Evolutionary conservation across 805 yeast species (phyloP).

Genomic region (Zygotorulaspora florentina): DNA sequence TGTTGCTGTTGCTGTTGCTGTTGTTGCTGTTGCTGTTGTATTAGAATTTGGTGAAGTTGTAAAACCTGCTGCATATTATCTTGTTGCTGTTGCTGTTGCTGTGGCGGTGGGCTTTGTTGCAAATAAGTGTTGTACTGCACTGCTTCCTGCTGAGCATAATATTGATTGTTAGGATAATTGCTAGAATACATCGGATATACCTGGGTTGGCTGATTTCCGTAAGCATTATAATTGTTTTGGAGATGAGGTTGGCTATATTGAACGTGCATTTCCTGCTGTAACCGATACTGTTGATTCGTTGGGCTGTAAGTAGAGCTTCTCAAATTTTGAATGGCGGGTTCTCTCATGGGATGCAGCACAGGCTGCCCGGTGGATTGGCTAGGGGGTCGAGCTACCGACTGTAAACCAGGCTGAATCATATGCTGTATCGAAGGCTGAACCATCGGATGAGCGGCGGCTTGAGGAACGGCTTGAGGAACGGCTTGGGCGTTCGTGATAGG

Average conservation of each 20-base stretch:
- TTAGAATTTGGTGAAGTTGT: conserved; percentile 7
- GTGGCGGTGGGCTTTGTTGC: background rate
- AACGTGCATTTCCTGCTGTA: background rate
- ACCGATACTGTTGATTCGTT: background rate
- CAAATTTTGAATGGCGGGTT: background rate
- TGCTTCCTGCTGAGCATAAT: background rate
- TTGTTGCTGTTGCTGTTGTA: conserved; percentile 9
- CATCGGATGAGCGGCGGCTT: no score
- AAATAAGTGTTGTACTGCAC: background rate
- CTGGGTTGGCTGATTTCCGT: background rate
- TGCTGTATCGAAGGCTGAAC: no score
- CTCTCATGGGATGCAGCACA: background rate
- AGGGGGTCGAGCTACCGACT: no score
- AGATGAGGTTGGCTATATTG: background rate
- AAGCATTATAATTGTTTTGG: background rate
- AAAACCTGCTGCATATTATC: conserved; percentile 4
- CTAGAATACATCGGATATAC: background rate
- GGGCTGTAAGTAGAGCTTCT: background rate
- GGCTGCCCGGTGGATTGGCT: background rate
- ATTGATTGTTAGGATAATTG: background rate
- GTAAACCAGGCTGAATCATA: no score
- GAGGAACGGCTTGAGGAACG: no score
- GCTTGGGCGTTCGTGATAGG: background rate
- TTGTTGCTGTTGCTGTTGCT: conserved; percentile 7
- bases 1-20: conserved; percentile 9